Evolutionary conservation across 2,329 filamentous ascomycete species (phyloP), one percentile per base, ranked within the genome.

Genomic region (Macrophomina phaseolina): DNA sequence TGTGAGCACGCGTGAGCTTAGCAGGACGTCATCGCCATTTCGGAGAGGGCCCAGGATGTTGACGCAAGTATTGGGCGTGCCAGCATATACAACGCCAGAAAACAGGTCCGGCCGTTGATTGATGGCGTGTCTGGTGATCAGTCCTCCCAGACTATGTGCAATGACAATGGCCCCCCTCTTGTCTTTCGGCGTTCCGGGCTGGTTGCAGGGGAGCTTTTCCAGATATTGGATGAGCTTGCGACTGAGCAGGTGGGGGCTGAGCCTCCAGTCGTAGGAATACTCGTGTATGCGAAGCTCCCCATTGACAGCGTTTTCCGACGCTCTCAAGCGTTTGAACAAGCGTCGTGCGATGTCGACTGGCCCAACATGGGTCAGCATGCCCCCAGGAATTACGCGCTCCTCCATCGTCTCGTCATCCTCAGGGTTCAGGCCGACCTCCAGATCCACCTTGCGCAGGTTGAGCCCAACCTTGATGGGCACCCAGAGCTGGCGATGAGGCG

Each of bases 231-330:
- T 87, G n/a, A 98, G 81, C 68, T 87, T 87, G 53, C 84, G 83
- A 3, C 91, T 93, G 0, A 95, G 84, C 0, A 93, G 81, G 73
- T 90, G 86, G 0, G 94, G 94, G 69, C 92, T 95, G 46, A 97
- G 81, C 16, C 94, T 86, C 94, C 94, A 98, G 79, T 98, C 94
- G 73, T 97, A 98, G 18, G 94, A 93, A 74, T 94, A 98, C 72
- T 97, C 90, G 83, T 93, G 93, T 0, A 97, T 86, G 55, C 93
- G 85, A 5, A 97, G 81, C 69, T 86, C 90, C 7, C 92, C 92
- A 4, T 82, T 84, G 63, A 86, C 85, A 1, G 87, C 88, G 73
- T 96, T 96, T 12, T 92, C 88, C 70, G 87, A 91, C 38, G 90
- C 89, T 60, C 87, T 85, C 23, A 97, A 78, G 65, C 90, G 89